Conservation (phyloP, 75 land plant genomes). For the Chamaecyparis obtusa region DNA sequence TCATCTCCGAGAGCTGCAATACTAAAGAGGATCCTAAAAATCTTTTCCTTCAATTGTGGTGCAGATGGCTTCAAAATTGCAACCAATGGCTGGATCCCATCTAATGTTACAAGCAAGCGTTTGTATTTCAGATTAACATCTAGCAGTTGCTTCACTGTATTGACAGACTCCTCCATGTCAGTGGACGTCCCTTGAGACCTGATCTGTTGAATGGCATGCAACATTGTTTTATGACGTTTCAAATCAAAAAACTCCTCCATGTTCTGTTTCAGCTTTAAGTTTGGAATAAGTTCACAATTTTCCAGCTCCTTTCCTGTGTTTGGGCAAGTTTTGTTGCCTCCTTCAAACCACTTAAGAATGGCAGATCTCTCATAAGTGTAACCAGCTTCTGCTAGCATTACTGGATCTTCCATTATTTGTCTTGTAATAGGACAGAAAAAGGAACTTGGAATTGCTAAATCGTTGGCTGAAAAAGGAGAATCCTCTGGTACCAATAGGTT, state of each 20-base stretch:
- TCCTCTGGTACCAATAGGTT: slow-evolving; percentile 12
- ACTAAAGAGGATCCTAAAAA: slow-evolving; percentile 13
- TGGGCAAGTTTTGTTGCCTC: slow-evolving; percentile 23
- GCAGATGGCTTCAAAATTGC: slow-evolving; percentile 17
- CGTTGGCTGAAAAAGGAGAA: slow-evolving; percentile 4
- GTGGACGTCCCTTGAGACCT: not conserved
- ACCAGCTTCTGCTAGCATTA: slow-evolving; percentile 24
- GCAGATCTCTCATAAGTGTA: slow-evolving; percentile 25
- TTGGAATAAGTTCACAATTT: slow-evolving; percentile 23
- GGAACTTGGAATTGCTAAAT: slow-evolving; percentile 17
- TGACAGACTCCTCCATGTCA: slow-evolving; percentile 16
- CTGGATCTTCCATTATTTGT: slow-evolving; percentile 29
- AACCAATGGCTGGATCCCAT: slow-evolving; percentile 19
- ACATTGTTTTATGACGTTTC: slow-evolving; percentile 10
- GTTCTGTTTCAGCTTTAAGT: slow-evolving; percentile 17
- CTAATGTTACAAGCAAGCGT: slow-evolving; percentile 22
- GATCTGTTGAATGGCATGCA: slow-evolving; percentile 14
- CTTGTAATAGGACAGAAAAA: slow-evolving; percentile 28
- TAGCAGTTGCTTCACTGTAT: slow-evolving; percentile 16
- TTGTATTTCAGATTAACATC: slow-evolving; percentile 11
- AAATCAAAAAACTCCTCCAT: slow-evolving; percentile 20
- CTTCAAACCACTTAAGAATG: slow-evolving; percentile 26
- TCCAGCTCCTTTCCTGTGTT: slow-evolving; percentile 13
- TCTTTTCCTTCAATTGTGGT: slow-evolving; percentile 16
- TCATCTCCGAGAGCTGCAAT: slow-evolving; percentile 25